A percentile compares a stretch with the other conserved stretches of the same genome.
phyloP scores from a whole-genome alignment of 2,329 filamentous ascomycete species.

The Alternaria brassicae region DNA sequence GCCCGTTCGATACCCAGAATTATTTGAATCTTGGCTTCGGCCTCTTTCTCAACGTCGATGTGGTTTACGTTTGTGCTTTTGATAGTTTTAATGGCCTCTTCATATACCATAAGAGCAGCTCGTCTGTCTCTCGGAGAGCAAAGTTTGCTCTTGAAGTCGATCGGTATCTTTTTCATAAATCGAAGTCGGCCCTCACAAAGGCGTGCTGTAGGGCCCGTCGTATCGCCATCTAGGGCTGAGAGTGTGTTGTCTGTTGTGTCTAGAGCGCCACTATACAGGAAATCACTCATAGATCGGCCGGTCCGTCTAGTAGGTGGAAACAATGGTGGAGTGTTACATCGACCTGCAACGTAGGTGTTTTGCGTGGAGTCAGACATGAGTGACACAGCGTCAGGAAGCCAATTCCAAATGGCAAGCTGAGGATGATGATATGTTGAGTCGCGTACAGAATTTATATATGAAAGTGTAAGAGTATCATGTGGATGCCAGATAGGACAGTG shows the following conservation, averaged over 20 bases:
- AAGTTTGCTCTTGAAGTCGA: neutral
- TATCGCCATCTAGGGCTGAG: neutral
- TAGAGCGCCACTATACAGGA: neutral
- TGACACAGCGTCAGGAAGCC: neutral
- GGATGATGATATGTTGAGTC: neutral
- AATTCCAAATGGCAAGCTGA: neutral
- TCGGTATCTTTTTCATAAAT: neutral
- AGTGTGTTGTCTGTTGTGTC: neutral
- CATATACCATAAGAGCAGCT: neutral
- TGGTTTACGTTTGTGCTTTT: neutral
- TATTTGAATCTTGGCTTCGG: constrained; percentile 8
- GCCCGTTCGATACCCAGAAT: constrained; percentile 15
- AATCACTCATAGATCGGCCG: neutral
- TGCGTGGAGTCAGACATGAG: neutral
- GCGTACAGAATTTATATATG: neutral
- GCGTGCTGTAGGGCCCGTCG: neutral
- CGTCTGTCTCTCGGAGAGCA: neutral
- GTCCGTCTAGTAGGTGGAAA: neutral
- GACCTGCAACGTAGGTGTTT: neutral
- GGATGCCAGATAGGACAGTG: neutral
- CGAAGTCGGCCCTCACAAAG: neutral
- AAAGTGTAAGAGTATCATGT: neutral
- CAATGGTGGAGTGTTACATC: neutral
- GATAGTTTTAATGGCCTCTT: neutral
- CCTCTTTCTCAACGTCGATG: constrained; percentile 10